Evolutionary conservation across 116 monocot species (phyloP), one percentile per base, ranked within the genome.

Genomic region (Dioscorea cayenensis): DNA sequence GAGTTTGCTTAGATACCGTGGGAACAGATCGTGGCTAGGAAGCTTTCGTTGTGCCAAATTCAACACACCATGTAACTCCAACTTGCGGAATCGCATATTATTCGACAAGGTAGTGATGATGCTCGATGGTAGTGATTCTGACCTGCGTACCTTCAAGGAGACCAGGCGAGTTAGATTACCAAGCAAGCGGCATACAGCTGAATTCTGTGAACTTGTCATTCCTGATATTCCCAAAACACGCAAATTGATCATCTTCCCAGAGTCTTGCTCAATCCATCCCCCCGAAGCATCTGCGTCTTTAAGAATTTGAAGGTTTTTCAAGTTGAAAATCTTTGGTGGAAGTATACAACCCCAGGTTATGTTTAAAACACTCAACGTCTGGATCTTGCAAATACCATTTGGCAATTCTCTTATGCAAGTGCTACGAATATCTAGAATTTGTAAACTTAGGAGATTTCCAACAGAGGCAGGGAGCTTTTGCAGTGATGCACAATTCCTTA

Each of bases 391-490:
- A 6, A 68, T 7, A n/a, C 5, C 10, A 1, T 20, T 20, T 20
- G 68, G 68, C 12, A 68, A 11, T 43, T 4, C 49, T 51, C 3
- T 51, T 13, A 83, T n/a, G 23, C 20, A 6, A 14, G 52, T 67
- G n/a, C 11, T 9, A 16, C 74, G 67, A 10, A 68, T 17, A 25
- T 75, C 75, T 14, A 76, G 18, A 20, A 48, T 63, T 29, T 29
- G 76, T 9, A 69, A 58, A 18, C 17, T 68, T 13, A 25, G 10
- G 61, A 76, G 76, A 2, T 35, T 35, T 13, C 13, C 35, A 10
- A 69, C 16, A 19, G 73, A 73, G 36, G 25, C 16, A 6, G 73
- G 73, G 13, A 73, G 49, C 14, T 37, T 27, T 43, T 22, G 5
- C 66, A 23, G 51, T 43, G 11, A 22, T 58, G 72, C 6, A 43